Evolutionary conservation across 1,139 yeast genomes (phyloP), one percentile per base, ranked within the genome.

Genomic region (Kluyveromyces sp.): DNA sequence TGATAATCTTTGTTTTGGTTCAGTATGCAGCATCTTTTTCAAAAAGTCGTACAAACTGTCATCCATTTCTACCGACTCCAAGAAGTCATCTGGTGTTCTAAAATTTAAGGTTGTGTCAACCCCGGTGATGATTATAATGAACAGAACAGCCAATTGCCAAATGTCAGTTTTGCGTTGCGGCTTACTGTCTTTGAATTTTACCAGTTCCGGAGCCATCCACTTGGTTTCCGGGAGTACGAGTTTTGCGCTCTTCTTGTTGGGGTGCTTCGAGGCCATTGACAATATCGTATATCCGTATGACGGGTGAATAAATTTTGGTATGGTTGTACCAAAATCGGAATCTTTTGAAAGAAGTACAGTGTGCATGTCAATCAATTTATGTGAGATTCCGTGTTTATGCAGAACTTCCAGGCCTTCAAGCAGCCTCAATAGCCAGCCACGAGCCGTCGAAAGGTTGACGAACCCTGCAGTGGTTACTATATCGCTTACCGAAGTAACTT

Each of bases 61-160:
- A 16, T 80, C 79, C 51, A 78, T 55, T 1, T 69, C 66, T 29
- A 76, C 74, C 12, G 72, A 65, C 1, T 68, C 70, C 25, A 80
- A 56, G 52, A 85, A 84, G 8, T 77, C 83, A 7, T 65, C 66
- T 0, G 96, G 96, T 1, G 77, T 69, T 11, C 70, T 63, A 54
- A 68, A 85, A 9, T 73, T 74, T 12, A 72, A 64, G 1, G 74
- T 66, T 0, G 81, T 65, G 19, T 74, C 72, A n/a, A 68, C 60
- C 7, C 95, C 95, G 36, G 80, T 68, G 59, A 88, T 76, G 56
- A 87, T 73, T 49, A 85, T 78, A 22, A 85, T 67, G 54, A 92
- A 81, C 3, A 85, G 64, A 0, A 85, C 86, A 3, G 96, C 98
- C 40, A 89, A 67, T 54, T 85, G 84, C 96, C 96, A 92, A 4